These are phyloP conservation scores for Antrodiella citrinella DNA, from an alignment of 768 basidiomycete genomes.

Conservation along the genomic window DNA sequence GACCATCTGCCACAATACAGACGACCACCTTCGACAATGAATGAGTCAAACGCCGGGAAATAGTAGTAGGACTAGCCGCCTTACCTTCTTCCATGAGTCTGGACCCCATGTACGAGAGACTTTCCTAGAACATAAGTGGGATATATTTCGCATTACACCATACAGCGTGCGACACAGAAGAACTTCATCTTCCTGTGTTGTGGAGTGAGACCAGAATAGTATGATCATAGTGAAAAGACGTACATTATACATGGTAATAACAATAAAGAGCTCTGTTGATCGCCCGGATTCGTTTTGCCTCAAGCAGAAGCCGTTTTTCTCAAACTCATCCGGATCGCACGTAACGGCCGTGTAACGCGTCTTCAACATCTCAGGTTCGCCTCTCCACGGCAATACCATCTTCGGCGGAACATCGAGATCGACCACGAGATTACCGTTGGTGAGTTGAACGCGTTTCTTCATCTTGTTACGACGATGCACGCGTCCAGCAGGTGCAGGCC, in stretches of 20 bases:
- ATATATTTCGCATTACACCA: constrained; percentile 87
- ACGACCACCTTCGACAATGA: constrained; percentile 84
- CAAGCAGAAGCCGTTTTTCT: constrained; percentile 73
- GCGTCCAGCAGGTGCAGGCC: constrained; percentile 80
- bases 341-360: constrained; percentile 85
- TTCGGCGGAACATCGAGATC: constrained; percentile 80
- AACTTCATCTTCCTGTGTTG: constrained; percentile 70
- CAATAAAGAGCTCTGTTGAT: constrained; percentile 86
- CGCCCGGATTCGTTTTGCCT: constrained; percentile 75
- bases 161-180: constrained; percentile 90
- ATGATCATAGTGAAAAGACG: constrained; percentile 21
- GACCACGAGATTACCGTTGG: constrained; percentile 83
- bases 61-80: background rate
- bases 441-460: constrained; percentile 77
- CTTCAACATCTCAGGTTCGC: constrained; percentile 65
- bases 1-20: constrained; percentile 85
- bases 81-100: constrained; percentile 95
- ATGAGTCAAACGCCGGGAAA: too few relatives aligned
- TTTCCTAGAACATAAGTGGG: constrained; percentile 76
- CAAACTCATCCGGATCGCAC: constrained; percentile 90
- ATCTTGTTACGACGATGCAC: constrained; percentile 53
- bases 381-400: constrained; percentile 64
- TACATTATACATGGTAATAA: constrained; percentile 96
- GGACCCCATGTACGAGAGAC: constrained; percentile 93
- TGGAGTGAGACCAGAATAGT: constrained; percentile 2